Evolutionary conservation across 257 asterid species (phyloP).

Genomic region (Plantago elongata): DNA sequence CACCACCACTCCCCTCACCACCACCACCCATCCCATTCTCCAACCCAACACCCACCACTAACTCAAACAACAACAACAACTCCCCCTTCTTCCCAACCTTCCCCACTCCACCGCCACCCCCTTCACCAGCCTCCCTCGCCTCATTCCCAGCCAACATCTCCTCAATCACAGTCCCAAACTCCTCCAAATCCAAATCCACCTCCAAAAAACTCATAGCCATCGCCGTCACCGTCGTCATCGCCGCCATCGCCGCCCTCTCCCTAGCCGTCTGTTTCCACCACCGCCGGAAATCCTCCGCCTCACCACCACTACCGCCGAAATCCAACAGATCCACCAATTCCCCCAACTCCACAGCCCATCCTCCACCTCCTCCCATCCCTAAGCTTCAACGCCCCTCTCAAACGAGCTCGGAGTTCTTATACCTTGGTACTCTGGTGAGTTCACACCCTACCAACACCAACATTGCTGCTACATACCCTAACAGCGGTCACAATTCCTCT

Average conservation of each 20-base stretch:
- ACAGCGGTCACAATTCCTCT: constrained; percentile 28
- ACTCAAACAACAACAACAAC: constrained; percentile 30
- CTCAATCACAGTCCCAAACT: constrained; percentile 33
- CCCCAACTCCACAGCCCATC: constrained; percentile 35
- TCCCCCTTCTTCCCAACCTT: constrained; percentile 35
- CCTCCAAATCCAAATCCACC: constrained; percentile 42
- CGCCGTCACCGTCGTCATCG: constrained; percentile 57
- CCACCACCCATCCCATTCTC: constrained; percentile 26
- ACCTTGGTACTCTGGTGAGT: constrained; percentile 81
- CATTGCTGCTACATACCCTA: constrained; percentile 17
- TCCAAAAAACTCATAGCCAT: constrained; percentile 52
- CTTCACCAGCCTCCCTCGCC: constrained; percentile 40
- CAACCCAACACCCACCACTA: constrained; percentile 26
- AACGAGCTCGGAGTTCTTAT: constrained; percentile 82
- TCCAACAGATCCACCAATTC: constrained; percentile 5
- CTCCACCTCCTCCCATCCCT: constrained; percentile 39
- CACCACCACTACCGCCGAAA: not conserved
- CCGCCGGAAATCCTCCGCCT: constrained; percentile 25
- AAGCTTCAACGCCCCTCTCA: constrained; percentile 83
- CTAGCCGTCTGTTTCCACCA: constrained; percentile 51
- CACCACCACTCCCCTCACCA: constrained; percentile 37
- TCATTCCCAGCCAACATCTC: constrained; percentile 61
- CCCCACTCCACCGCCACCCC: constrained; percentile 43
- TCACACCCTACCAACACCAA: constrained; percentile 43
- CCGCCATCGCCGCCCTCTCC: constrained; percentile 50